A percentile compares a stretch with the other conserved stretches of the same genome.
Conservation (phyloP, 139 green algal genomes). For the Picochlorum sp. region DNA sequence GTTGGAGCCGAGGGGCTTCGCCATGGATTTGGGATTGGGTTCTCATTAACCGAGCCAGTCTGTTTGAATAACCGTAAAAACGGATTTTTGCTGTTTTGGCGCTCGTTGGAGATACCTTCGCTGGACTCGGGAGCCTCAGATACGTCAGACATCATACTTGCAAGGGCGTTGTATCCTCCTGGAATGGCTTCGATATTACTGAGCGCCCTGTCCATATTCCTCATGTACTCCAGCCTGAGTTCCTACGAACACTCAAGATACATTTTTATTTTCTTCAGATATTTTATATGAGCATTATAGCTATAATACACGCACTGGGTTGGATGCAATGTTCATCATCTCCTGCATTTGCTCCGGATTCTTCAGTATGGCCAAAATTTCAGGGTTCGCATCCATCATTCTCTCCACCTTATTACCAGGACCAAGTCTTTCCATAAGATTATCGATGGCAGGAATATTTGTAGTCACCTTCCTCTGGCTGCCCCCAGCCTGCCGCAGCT, state of each 20-base stretch:
- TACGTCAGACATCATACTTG: background rate
- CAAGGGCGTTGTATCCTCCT: constrained; percentile 91
- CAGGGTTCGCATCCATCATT: constrained; percentile 56
- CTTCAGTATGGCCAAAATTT: constrained; percentile 81
- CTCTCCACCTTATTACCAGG: constrained; percentile 73
- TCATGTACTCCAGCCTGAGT: constrained; percentile 91
- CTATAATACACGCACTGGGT: constrained; percentile 41
- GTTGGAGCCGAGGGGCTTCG: too few relatives aligned
- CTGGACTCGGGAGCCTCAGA: constrained; percentile 23
- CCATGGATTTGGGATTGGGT: constrained; percentile 95
- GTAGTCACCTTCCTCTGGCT: constrained; percentile 32
- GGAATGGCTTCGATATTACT: constrained; percentile 91
- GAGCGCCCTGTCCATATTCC: constrained; percentile 76
- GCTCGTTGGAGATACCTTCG: constrained; percentile 2
- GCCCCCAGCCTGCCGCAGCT: background rate
- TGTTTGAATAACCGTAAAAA: constrained; percentile 23
- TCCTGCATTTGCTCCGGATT: constrained; percentile 81
- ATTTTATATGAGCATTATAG: constrained; percentile 20
- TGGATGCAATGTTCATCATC: constrained; percentile 64
- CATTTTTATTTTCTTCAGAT: background rate
- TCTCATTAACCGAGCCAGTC: constrained; percentile 48
- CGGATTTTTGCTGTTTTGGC: constrained; percentile 14
- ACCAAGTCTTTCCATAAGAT: constrained; percentile 50
- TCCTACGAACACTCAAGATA: constrained; percentile 24
- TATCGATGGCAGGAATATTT: constrained; percentile 34